These are phyloP conservation scores for Perkinsus olseni DNA, from an alignment of 169 alveolate species.

Conservation along the genomic window DNA sequence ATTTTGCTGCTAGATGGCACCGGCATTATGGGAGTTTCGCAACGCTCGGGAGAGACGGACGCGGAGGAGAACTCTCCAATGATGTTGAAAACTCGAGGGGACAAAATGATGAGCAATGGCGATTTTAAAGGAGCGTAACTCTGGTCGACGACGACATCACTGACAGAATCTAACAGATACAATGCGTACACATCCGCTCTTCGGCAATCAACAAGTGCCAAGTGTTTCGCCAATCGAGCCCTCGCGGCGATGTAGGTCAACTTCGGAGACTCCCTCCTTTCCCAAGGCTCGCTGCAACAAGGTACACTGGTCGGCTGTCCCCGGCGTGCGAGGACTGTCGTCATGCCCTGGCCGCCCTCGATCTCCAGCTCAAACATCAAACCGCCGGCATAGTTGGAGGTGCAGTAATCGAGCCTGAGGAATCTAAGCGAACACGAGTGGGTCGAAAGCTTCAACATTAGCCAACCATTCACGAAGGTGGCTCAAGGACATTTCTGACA, in stretches of 20 bases:
- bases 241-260: not conserved
- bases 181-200: not conserved
- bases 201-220: not conserved
- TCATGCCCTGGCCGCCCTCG: not conserved
- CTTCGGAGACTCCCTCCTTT: not conserved
- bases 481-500: too few species aligned
- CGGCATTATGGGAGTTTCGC: not conserved
- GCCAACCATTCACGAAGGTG: too few species aligned
- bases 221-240: not conserved
- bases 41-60: not conserved
- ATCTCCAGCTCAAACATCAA: not conserved
- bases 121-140: not conserved
- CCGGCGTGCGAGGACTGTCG: not conserved
- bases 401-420: not conserved
- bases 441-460: not conserved
- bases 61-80: not conserved
- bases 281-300: not conserved
- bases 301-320: not conserved
- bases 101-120: not conserved
- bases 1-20: not conserved
- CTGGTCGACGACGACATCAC: too few species aligned
- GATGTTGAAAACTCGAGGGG: not conserved
- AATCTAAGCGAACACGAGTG: not conserved
- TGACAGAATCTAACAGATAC: not conserved
- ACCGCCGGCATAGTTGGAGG: not conserved